A percentile compares a stretch with the other conserved stretches of the same genome.
Conservation (phyloP, 768 basidiomycete species). For the Lanmaoa pseudosensibilis region DNA sequence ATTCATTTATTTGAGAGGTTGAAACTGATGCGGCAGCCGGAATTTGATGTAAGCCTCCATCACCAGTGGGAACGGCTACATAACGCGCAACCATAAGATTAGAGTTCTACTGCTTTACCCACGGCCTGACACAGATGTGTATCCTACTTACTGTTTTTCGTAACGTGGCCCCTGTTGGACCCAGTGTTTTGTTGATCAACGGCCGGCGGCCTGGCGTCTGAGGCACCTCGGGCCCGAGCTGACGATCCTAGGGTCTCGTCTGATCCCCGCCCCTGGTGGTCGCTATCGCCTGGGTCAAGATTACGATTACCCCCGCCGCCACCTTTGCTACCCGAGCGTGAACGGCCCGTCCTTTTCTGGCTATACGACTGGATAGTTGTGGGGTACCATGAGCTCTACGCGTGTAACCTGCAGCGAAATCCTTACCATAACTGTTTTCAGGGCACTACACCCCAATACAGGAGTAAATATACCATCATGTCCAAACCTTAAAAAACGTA, state of each 20-base stretch:
- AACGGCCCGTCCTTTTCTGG: conserved; percentile 62
- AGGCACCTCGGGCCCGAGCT: conserved; percentile 62
- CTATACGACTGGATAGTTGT: conserved; percentile 62
- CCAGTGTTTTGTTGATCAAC: conserved; percentile 29
- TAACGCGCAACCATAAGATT: conserved; percentile 17
- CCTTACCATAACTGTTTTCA: conserved; percentile 82
- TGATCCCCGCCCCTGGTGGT: conserved; percentile 34
- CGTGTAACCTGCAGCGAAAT: background rate
- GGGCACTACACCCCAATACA: conserved; percentile 45
- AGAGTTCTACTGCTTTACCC: conserved; percentile 28
- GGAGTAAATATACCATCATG: conserved; percentile 10
- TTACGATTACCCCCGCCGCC: conserved; percentile 42
- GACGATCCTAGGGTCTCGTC: conserved; percentile 35
- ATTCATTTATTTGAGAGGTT: conserved; percentile 13
- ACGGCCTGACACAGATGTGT: conserved; percentile 13
- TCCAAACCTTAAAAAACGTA: conserved; percentile 38
- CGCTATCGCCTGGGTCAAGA: conserved; percentile 38
- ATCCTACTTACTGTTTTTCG: conserved; percentile 31
- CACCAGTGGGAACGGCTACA: conserved; percentile 23
- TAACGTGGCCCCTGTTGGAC: conserved; percentile 19
- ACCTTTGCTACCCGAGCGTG: conserved; percentile 49
- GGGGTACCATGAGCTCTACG: conserved; percentile 15
- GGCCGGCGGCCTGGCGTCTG: conserved; percentile 52
- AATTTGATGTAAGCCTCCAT: conserved; percentile 18
- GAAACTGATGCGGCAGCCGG: conserved; percentile 10